Evolutionary conservation across 208 protist species (phyloP).

Genomic region (Lotmaria passim): DNA sequence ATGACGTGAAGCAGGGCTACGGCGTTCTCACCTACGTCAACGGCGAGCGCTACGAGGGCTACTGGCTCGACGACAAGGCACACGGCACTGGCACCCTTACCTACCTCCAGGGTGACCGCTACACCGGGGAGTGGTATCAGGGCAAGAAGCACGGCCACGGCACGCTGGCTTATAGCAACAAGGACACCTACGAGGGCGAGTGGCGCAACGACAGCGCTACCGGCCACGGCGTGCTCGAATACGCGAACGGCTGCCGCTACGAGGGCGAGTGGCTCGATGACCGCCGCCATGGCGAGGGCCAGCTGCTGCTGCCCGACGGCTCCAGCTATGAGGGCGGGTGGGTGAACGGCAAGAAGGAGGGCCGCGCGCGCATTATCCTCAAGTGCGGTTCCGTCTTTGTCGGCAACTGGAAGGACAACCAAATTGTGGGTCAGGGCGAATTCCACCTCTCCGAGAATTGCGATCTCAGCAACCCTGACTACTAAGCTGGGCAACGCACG

Average conservation of each 20-base stretch:
- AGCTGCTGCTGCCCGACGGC: conserved; percentile 82
- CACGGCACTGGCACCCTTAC: conserved; percentile 90
- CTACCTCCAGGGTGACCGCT: conserved; percentile 92
- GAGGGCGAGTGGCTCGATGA: conserved; percentile 89
- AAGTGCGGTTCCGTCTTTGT: conserved; percentile 89
- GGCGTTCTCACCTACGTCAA: conserved; percentile 90
- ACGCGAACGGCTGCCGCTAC: conserved; percentile 92
- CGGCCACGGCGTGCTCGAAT: conserved; percentile 85
- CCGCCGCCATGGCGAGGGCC: conserved; percentile 82
- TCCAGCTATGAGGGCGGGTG: conserved; percentile 90
- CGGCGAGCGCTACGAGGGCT: conserved; percentile 89
- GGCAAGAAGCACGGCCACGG: conserved; percentile 92
- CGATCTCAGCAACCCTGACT: conserved; percentile 92
- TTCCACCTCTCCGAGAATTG: conserved; percentile 89
- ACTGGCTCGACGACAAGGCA: conserved; percentile 91
- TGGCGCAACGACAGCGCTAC: conserved; percentile 88
- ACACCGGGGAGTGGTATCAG: conserved; percentile 91
- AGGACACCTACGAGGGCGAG: conserved; percentile 91
- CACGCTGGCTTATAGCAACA: conserved; percentile 91
- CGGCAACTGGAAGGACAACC: conserved; percentile 91
- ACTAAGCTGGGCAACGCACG: conserved; percentile 54
- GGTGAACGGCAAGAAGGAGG: conserved; percentile 90
- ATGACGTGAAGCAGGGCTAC: conserved; percentile 93
- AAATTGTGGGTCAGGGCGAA: conserved; percentile 87
- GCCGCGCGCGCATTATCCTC: conserved; percentile 88